Evolutionary conservation across 495 filamentous ascomycete genomes (phyloP).

Genomic region (Thozetella sp.): DNA sequence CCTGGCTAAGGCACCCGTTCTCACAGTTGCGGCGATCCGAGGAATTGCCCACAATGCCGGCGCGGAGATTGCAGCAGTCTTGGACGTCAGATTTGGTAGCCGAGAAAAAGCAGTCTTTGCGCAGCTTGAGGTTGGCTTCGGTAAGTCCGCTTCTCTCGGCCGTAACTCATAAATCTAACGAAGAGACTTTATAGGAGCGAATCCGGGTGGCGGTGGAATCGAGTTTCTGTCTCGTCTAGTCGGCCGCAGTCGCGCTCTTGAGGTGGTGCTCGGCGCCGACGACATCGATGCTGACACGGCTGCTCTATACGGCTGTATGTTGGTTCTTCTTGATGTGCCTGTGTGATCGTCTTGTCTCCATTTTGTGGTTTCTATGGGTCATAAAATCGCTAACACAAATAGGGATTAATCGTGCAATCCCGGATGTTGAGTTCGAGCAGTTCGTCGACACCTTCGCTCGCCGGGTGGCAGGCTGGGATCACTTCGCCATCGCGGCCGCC

Average conservation of each 20-base stretch:
- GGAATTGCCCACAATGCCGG: not conserved
- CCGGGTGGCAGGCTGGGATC: not conserved
- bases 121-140: not conserved
- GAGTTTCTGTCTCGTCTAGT: not conserved
- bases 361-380: too few species aligned
- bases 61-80: not conserved
- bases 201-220: not conserved
- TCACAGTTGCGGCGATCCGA: not conserved
- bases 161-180: too few species aligned
- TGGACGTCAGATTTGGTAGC: not conserved
- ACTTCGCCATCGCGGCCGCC: not conserved
- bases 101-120: not conserved
- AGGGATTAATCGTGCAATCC: not conserved
- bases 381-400: too few species aligned
- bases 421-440: not conserved
- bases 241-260: not conserved
- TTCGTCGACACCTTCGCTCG: not conserved
- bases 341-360: too few species aligned
- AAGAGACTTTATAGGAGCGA: too few species aligned
- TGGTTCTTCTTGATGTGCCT: too few species aligned
- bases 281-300: not conserved
- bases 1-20: not conserved
- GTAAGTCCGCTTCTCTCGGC: too few species aligned
- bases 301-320: not conserved
- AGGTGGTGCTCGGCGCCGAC: not conserved